Conservation (phyloP, 352 stramenopile genomes). For the Phytophthora macrochlamydospora region DNA sequence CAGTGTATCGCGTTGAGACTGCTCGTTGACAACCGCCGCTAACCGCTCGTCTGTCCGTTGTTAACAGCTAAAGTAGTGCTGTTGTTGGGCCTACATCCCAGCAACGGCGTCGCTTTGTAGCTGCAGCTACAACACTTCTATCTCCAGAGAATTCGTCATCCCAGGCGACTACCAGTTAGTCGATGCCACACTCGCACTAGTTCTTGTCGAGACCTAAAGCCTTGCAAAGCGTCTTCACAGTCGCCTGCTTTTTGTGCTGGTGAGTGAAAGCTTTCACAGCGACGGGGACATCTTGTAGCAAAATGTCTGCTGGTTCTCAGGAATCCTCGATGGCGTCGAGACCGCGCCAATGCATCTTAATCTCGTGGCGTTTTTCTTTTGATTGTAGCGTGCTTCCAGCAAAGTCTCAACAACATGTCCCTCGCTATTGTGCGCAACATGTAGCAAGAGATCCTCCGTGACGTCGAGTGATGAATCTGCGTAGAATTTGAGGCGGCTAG, state of each 20-base stretch:
- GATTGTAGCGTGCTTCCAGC: not conserved
- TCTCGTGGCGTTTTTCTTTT: not conserved
- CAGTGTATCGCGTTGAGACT: not conserved
- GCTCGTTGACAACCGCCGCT: not conserved
- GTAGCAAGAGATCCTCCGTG: slow-evolving; percentile 14
- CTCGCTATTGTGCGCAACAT: slow-evolving; percentile 26
- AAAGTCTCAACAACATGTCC: slow-evolving; percentile 17
- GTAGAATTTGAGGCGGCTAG: slow-evolving; percentile 21
- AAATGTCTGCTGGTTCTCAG: slow-evolving; percentile 15
- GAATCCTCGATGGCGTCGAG: slow-evolving; percentile 14
- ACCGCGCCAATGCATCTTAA: slow-evolving; percentile 14
- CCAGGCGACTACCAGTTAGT: not conserved
- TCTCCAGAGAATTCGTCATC: not conserved
- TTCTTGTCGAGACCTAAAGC: not conserved
- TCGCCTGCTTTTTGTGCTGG: not conserved
- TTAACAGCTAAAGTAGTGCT: not conserved
- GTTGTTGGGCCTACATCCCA: not conserved
- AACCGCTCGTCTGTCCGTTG: not conserved
- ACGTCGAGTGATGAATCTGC: slow-evolving; percentile 12
- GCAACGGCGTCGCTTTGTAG: not conserved
- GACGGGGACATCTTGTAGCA: slow-evolving; percentile 16
- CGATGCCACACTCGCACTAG: not conserved
- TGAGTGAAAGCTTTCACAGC: slow-evolving; percentile 4
- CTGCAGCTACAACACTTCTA: not conserved
- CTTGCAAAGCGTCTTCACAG: not conserved